A percentile compares a stretch with the other conserved stretches of the same genome.
Conservation (phyloP, 306 rosid genomes). For the Sechiopsis laciniata region DNA sequence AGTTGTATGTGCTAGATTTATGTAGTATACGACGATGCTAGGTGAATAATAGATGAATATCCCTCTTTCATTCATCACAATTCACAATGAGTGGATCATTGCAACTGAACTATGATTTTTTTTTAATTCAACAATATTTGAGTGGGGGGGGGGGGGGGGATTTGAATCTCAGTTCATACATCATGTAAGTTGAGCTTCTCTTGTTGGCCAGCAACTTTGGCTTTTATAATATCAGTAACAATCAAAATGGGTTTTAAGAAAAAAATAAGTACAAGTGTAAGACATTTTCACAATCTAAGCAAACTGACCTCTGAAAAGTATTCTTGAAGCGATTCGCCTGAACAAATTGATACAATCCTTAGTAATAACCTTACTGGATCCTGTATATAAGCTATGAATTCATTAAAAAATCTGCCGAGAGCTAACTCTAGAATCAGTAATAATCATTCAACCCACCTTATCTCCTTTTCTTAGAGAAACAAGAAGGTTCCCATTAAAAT, state of each 20-base stretch:
- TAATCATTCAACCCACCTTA: constrained; percentile 24
- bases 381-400: constrained; percentile 34
- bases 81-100: neutral
- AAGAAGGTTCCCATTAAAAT: constrained; percentile 53
- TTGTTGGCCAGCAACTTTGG: neutral
- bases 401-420: neutral
- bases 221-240: neutral
- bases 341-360: constrained; percentile 46
- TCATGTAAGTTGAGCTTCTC: too few species aligned
- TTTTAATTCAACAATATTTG: too few species aligned
- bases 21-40: neutral
- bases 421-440: neutral
- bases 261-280: neutral
- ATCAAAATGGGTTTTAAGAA: neutral
- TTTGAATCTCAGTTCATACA: too few species aligned
- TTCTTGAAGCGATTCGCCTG: constrained; percentile 43
- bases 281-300: constrained; percentile 8
- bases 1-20: too few species aligned
- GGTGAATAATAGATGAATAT: neutral
- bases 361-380: constrained; percentile 44
- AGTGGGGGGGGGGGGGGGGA: too few species aligned
- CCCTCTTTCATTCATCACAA: neutral
- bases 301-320: constrained; percentile 60
- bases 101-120: neutral
- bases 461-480: constrained; percentile 43